phyloP scores from a whole-genome alignment of 176 grass and related monocot genomes.

The Eleusine coracana region DNA sequence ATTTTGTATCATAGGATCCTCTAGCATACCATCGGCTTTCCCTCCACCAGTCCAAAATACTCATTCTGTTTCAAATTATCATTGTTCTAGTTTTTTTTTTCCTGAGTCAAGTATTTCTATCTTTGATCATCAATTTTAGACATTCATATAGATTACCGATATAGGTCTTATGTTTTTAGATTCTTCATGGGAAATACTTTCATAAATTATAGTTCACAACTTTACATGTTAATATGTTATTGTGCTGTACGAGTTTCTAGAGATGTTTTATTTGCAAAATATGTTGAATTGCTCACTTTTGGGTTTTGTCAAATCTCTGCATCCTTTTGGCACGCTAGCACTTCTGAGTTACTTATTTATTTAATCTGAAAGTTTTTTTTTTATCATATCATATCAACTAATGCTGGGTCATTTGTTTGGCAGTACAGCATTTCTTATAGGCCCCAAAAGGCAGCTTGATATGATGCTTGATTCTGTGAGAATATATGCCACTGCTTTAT shows the following conservation, averaged over 20 bases:
- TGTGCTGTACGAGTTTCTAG: background rate
- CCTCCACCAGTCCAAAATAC: conserved; percentile 27
- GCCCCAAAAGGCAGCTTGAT: conserved; percentile 88
- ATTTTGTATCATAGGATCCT: conserved; percentile 7
- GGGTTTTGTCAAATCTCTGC: background rate
- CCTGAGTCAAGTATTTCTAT: background rate
- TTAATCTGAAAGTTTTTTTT: conserved; percentile 10
- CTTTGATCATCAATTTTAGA: background rate
- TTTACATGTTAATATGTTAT: too few species aligned
- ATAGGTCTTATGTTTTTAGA: background rate
- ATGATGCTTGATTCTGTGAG: conserved; percentile 99
- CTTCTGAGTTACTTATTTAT: background rate
- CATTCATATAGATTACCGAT: background rate
- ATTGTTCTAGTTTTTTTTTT: background rate
- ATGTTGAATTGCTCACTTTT: background rate
- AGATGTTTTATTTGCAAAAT: background rate
- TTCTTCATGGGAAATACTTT: background rate
- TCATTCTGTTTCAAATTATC: background rate
- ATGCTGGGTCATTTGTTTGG: conserved; percentile 61
- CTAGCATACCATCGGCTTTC: background rate
- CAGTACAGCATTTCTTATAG: conserved; percentile 99
- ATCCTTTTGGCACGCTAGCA: background rate
- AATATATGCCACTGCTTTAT: conserved; percentile 96
- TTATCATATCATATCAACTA: conserved; percentile 50
- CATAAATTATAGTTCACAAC: background rate